Conservation (phyloP, 1,139 yeast genomes). For the Kodamaea plutei region DNA sequence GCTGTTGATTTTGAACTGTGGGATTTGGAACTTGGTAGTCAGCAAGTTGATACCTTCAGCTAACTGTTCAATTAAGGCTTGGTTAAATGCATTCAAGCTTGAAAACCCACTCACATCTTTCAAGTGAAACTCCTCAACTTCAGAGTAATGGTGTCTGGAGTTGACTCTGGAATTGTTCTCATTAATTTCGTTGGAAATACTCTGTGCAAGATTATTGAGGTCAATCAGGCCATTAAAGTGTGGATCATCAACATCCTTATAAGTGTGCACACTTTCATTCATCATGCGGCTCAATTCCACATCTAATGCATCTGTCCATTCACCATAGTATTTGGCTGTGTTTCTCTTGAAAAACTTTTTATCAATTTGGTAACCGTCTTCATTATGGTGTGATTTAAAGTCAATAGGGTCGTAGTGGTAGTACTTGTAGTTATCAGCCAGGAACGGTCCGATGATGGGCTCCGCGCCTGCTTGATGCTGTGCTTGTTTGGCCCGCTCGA, state of each 20-base stretch:
- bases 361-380: constrained; percentile 2
- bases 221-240: constrained; percentile 6
- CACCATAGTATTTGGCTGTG: constrained; percentile 7
- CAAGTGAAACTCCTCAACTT: constrained; percentile 4
- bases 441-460: neutral
- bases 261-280: constrained; percentile 8
- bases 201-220: constrained; percentile 4
- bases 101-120: constrained; percentile 7
- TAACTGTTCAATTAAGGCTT: constrained; percentile 6
- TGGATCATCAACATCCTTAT: constrained; percentile 4
- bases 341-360: constrained; percentile 4
- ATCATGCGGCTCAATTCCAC: constrained; percentile 9
- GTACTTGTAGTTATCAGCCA: constrained; percentile 2
- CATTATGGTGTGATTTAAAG: constrained; percentile 2
- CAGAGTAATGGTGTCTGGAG: constrained; percentile 1
- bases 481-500: constrained; percentile 4
- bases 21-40: constrained; percentile 5
- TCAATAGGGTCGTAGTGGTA: constrained; percentile 8
- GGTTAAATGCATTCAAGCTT: constrained; percentile 7
- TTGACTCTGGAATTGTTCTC: constrained; percentile 5
- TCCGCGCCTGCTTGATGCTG: constrained; percentile 1
- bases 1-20: constrained; percentile 7
- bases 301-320: constrained; percentile 9
- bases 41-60: constrained; percentile 2
- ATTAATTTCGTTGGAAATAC: constrained; percentile 6